Conservation (phyloP, 164 flowering plant species). For the Annona cherimola region DNA sequence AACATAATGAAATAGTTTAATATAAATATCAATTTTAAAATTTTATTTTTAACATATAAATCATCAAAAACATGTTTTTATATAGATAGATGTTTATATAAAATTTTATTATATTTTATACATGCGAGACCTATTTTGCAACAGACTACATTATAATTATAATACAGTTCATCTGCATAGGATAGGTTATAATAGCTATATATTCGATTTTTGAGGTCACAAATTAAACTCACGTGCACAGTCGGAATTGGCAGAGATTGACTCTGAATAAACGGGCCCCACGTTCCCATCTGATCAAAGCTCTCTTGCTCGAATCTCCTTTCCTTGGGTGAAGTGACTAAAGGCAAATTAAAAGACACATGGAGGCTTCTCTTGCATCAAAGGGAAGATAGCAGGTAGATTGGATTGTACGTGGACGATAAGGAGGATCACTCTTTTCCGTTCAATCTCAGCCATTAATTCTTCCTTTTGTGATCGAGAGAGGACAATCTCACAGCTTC, state of each 20-base stretch:
- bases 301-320: no score
- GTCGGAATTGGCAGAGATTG: not conserved
- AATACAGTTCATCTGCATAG: no score
- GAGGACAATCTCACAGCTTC: not conserved
- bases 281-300: not conserved
- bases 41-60: no score
- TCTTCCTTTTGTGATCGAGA: not conserved
- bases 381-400: conserved; percentile 2
- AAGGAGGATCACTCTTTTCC: conserved; percentile 23
- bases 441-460: conserved; percentile 6
- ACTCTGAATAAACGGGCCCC: not conserved
- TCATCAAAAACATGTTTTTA: no score
- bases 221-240: not conserved
- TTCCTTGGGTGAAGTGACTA: conserved; percentile 37
- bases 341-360: conserved; percentile 15
- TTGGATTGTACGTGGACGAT: conserved; percentile 13
- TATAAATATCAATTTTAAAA: no score
- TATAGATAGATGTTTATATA: no score
- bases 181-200: no score
- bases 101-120: no score
- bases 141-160: no score
- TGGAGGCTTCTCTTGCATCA: conserved; percentile 23
- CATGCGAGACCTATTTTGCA: no score
- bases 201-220: no score
- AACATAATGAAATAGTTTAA: no score